phyloP scores from a whole-genome alignment of 129 eudicot species.

The Tanacetum coccineum region DNA sequence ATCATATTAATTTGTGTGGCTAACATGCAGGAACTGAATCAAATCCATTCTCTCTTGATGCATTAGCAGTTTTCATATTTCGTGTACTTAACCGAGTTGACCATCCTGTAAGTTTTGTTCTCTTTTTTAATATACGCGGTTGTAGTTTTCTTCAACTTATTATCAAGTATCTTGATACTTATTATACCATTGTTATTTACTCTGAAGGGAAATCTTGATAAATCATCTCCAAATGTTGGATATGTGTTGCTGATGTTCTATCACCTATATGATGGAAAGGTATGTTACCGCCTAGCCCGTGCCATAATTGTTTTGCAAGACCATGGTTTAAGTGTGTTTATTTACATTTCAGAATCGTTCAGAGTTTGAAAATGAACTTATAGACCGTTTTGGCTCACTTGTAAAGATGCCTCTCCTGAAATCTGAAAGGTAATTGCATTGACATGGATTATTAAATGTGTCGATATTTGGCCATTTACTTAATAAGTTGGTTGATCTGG shows the following conservation, averaged over 20 bases:
- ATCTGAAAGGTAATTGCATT: slow-evolving; percentile 54
- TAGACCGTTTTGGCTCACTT: slow-evolving; percentile 92
- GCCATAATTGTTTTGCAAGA: neutral
- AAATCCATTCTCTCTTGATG: slow-evolving; percentile 92
- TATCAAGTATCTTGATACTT: slow-evolving; percentile 11
- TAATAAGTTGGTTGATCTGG: neutral
- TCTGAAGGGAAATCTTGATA: slow-evolving; percentile 90
- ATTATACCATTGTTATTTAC: slow-evolving; percentile 12
- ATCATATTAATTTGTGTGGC: slow-evolving; percentile 3
- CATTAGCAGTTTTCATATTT: slow-evolving; percentile 77
- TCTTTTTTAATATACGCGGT: neutral
- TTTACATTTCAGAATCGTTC: slow-evolving; percentile 51
- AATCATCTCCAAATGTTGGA: slow-evolving; percentile 80
- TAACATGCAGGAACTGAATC: slow-evolving; percentile 74
- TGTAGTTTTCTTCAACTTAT: slow-evolving; percentile 16
- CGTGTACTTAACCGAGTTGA: slow-evolving; percentile 85
- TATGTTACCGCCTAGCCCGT: slow-evolving; percentile 11
- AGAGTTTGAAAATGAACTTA: slow-evolving; percentile 80
- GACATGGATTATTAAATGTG: neutral
- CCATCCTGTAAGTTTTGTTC: slow-evolving; percentile 67
- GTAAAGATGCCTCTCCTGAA: slow-evolving; percentile 91
- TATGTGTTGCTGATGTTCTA: slow-evolving; percentile 92
- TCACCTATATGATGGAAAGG: slow-evolving; percentile 96
- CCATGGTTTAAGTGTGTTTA: neutral
- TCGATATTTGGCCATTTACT: neutral